Conservation (phyloP, 163 green algal species). For the Scenedesmus sp. region DNA sequence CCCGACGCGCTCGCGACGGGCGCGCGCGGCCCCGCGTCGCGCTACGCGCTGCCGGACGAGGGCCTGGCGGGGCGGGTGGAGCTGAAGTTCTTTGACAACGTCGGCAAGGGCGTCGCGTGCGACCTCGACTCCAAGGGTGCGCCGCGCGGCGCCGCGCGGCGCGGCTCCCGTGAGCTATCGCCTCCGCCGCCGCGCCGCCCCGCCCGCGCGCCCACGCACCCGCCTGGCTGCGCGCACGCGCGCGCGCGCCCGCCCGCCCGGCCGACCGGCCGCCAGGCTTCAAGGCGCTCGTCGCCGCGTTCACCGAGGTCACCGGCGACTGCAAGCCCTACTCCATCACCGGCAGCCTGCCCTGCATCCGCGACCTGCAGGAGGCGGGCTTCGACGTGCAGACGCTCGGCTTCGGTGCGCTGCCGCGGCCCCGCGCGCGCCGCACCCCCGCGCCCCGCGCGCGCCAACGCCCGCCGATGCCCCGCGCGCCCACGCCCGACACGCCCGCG, state of each 20-base stretch:
- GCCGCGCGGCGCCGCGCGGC: too few relatives aligned
- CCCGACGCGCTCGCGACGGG: slow-evolving; percentile 52
- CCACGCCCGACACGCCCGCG: too few relatives aligned
- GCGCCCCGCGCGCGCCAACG: too few relatives aligned
- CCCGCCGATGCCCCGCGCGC: too few relatives aligned
- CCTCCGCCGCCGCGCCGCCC: too few relatives aligned
- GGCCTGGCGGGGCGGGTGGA: slow-evolving; percentile 55
- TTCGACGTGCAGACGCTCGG: slow-evolving; percentile 59
- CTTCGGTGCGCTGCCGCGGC: too few relatives aligned
- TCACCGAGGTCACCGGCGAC: slow-evolving; percentile 61
- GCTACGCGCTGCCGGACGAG: slow-evolving; percentile 57
- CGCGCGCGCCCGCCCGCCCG: too few relatives aligned
- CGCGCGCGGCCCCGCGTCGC: slow-evolving; percentile 51
- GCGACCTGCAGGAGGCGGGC: slow-evolving; percentile 59
- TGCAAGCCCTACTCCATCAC: slow-evolving; percentile 78
- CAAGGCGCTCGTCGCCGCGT: slow-evolving; percentile 63
- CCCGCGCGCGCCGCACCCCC: too few relatives aligned
- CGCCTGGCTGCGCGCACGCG: too few relatives aligned
- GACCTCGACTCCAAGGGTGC: slow-evolving; percentile 40
- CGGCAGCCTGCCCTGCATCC: slow-evolving; percentile 68
- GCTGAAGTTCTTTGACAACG: slow-evolving; percentile 67
- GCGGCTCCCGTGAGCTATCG: too few relatives aligned
- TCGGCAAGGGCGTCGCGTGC: slow-evolving; percentile 41
- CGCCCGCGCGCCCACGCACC: too few relatives aligned
- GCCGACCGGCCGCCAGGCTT: slow-evolving; percentile 62